Conservation (phyloP, 768 basidiomycete species). For the Wakefieldia striispora region DNA sequence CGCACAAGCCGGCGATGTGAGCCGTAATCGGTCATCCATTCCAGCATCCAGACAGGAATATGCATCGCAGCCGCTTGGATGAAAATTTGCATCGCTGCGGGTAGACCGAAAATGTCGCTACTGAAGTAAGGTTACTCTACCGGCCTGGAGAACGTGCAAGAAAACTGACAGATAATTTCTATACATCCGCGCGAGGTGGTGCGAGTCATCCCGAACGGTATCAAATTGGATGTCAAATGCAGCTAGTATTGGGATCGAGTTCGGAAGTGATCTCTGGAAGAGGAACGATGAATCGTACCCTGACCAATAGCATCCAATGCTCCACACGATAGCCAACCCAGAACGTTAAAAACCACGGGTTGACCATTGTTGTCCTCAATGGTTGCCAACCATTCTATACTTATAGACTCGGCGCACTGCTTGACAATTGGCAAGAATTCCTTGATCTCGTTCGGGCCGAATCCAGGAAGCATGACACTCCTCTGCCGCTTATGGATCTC, state of each 20-base stretch:
- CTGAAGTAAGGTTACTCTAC: neutral
- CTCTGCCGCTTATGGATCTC: conserved; percentile 50
- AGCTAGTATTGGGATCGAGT: conserved; percentile 23
- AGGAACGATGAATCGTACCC: neutral
- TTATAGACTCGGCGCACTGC: conserved; percentile 25
- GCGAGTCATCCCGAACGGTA: neutral
- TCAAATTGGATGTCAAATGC: conserved; percentile 41
- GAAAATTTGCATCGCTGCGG: conserved; percentile 7
- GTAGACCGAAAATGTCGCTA: conserved; percentile 9
- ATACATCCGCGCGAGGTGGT: conserved; percentile 7
- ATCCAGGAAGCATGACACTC: conserved; percentile 53
- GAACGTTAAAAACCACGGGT: conserved; percentile 16
- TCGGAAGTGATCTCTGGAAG: neutral
- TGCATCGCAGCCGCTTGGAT: conserved; percentile 9
- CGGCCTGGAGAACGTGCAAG: too few species aligned
- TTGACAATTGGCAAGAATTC: conserved; percentile 50
- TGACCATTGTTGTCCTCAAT: neutral
- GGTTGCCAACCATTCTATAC: conserved; percentile 17
- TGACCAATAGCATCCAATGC: conserved; percentile 35
- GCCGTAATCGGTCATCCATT: conserved; percentile 33
- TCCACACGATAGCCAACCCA: conserved; percentile 35
- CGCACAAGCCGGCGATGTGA: conserved; percentile 18
- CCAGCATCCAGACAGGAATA: conserved; percentile 22
- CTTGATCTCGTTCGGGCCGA: conserved; percentile 49
- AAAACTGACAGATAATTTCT: conserved; percentile 6